Evolutionary conservation across 768 basidiomycete species (phyloP).

Genomic region (Boletus rufocinnamomeus): DNA sequence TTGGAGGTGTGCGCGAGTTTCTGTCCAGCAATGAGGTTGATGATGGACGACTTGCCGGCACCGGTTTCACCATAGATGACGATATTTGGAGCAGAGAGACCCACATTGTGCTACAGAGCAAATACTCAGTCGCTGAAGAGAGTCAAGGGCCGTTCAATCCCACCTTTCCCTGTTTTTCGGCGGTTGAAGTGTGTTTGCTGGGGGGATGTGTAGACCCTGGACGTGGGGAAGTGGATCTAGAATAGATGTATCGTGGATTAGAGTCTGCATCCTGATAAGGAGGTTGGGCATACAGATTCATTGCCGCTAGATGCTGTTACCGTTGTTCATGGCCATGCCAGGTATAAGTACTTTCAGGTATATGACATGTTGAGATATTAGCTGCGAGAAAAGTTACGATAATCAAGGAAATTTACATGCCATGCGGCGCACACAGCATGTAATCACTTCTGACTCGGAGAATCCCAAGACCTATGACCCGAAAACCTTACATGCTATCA

Average conservation of each 20-base stretch:
- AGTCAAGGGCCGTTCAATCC: background rate
- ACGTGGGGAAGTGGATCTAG: background rate
- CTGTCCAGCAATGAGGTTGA: constrained; percentile 12
- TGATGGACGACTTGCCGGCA: constrained; percentile 12
- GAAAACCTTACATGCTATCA: too few species aligned
- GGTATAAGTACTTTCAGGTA: background rate
- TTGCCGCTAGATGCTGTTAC: background rate
- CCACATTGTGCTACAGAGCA: background rate
- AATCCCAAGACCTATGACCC: too few species aligned
- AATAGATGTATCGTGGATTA: background rate
- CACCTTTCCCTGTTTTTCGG: background rate
- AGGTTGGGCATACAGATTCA: background rate
- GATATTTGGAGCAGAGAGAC: background rate
- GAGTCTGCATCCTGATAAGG: background rate
- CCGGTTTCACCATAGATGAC: constrained; percentile 6
- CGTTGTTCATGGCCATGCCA: background rate
- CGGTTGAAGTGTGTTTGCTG: background rate
- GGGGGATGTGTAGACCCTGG: background rate
- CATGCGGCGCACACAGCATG: too few species aligned
- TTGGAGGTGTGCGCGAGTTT: constrained; percentile 1
- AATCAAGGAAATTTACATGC: too few species aligned
- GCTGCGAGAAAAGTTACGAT: too few species aligned
- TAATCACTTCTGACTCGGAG: too few species aligned
- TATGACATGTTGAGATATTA: too few species aligned
- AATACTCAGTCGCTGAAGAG: background rate